These are phyloP conservation scores for Crinitomyces ghanaensis DNA, from an alignment of 805 yeast genomes.

Conservation along the genomic window DNA sequence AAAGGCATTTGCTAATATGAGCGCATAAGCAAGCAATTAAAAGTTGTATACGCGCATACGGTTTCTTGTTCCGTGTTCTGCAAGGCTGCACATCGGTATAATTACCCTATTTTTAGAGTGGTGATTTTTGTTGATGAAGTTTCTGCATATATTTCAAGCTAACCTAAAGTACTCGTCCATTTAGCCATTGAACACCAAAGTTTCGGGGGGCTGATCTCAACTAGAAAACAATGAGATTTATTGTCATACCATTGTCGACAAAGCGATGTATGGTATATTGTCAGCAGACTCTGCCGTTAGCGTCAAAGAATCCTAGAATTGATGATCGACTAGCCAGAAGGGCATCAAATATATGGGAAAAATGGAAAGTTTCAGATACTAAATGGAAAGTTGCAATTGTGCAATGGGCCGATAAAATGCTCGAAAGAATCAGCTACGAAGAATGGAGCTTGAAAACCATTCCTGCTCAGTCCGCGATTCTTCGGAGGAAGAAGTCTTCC, in stretches of 20 bases:
- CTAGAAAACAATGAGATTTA: slow-evolving; percentile 51
- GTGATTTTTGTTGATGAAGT: too few species aligned
- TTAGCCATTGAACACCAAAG: too few species aligned
- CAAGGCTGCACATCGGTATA: too few species aligned
- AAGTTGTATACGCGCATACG: too few species aligned
- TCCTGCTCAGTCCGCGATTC: slow-evolving; percentile 54
- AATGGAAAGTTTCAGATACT: slow-evolving; percentile 43
- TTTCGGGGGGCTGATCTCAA: too few species aligned
- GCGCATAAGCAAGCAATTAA: too few species aligned
- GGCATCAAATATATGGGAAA: slow-evolving; percentile 52
- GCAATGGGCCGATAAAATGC: slow-evolving; percentile 35
- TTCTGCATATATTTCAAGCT: too few species aligned
- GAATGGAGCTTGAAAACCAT: slow-evolving; percentile 66
- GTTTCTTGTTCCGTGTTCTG: too few species aligned
- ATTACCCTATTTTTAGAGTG: too few species aligned
- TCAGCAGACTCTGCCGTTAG: slow-evolving; percentile 36
- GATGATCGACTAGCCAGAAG: slow-evolving; percentile 35
- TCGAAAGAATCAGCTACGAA: slow-evolving; percentile 64
- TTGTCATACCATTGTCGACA: slow-evolving; percentile 63
- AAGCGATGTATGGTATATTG: slow-evolving; percentile 54
- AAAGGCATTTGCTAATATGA: too few species aligned
- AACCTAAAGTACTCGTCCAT: too few species aligned
- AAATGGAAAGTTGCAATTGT: slow-evolving; percentile 52
- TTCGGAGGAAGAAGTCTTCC: slow-evolving; percentile 35
- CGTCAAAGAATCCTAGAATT: slow-evolving; percentile 26